Percentiles rank a stretch among this genome's conserved stretches.
phyloP scores from a whole-genome alignment of 176 grass and related monocot species.

The Paspalum vaginatum region DNA sequence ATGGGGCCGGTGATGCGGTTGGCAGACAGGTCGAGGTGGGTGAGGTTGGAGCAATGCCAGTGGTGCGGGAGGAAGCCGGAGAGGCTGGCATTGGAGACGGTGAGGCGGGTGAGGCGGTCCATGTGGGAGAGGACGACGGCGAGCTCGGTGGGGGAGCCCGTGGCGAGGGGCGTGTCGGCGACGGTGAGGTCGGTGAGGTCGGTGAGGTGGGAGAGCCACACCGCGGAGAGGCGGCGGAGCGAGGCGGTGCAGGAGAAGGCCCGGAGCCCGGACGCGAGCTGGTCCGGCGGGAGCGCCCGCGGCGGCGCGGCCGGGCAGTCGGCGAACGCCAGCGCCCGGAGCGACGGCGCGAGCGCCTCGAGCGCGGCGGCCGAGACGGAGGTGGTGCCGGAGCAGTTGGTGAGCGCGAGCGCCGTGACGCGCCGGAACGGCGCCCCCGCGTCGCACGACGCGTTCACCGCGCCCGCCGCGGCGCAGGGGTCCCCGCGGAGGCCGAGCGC shows the following conservation, averaged over 20 bases:
- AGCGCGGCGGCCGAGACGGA: constrained; percentile 74
- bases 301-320: constrained; percentile 68
- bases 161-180: constrained; percentile 55
- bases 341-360: constrained; percentile 57
- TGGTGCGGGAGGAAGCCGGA: constrained; percentile 83
- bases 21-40: constrained; percentile 77
- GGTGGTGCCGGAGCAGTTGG: constrained; percentile 76
- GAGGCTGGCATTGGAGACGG: constrained; percentile 73
- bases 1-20: constrained; percentile 77
- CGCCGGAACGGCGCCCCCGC: constrained; percentile 65
- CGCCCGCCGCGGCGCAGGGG: constrained; percentile 47
- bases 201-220: constrained; percentile 73
- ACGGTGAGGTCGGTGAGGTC: constrained; percentile 83
- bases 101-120: constrained; percentile 56
- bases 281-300: constrained; percentile 50
- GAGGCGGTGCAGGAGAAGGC: constrained; percentile 77
- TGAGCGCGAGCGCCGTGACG: constrained; percentile 69
- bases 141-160: constrained; percentile 42
- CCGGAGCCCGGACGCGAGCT: constrained; percentile 54
- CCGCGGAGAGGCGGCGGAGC: constrained; percentile 60
- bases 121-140: constrained; percentile 79
- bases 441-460: constrained; percentile 70
- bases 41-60: constrained; percentile 83
- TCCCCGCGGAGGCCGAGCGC: constrained; percentile 67
- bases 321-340: constrained; percentile 59